Evolutionary conservation across 176 grass and related monocot species (phyloP).

Genomic region (Alloteropsis semialata): DNA sequence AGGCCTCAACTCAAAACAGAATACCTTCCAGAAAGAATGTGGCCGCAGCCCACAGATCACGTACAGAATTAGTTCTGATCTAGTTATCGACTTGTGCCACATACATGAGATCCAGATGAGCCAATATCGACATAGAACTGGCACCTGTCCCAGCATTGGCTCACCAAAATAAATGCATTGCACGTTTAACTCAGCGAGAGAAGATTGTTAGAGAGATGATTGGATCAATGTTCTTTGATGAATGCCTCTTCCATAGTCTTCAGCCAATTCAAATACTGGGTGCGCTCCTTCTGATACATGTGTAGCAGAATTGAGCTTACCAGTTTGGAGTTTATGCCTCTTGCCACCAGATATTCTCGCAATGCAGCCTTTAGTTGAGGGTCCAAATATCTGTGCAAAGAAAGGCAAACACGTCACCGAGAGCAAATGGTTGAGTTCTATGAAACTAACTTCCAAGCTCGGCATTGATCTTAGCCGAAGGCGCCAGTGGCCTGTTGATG

Average conservation of each 20-base stretch:
- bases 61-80: not conserved
- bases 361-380: conserved; percentile 44
- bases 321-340: conserved; percentile 52
- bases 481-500: not conserved
- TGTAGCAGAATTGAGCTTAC: conserved; percentile 42
- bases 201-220: not conserved
- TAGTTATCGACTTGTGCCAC: not conserved
- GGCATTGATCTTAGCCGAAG: not conserved
- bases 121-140: not conserved
- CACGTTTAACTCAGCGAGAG: not conserved
- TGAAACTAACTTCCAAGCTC: not conserved
- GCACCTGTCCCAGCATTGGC: not conserved
- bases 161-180: not conserved
- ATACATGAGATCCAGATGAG: not conserved
- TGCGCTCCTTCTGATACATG: conserved; percentile 55
- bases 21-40: not conserved
- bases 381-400: conserved; percentile 53
- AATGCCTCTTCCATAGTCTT: conserved; percentile 37
- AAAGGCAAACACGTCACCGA: conserved; percentile 5
- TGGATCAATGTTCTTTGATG: conserved; percentile 21
- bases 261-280: conserved; percentile 65
- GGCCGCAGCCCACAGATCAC: not conserved
- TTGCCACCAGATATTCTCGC: conserved; percentile 50
- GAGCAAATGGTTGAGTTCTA: not conserved
- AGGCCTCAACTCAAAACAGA: not conserved